These are phyloP conservation scores for Teunomyces atbi DNA, from an alignment of 805 yeast species.

Conservation along the genomic window DNA sequence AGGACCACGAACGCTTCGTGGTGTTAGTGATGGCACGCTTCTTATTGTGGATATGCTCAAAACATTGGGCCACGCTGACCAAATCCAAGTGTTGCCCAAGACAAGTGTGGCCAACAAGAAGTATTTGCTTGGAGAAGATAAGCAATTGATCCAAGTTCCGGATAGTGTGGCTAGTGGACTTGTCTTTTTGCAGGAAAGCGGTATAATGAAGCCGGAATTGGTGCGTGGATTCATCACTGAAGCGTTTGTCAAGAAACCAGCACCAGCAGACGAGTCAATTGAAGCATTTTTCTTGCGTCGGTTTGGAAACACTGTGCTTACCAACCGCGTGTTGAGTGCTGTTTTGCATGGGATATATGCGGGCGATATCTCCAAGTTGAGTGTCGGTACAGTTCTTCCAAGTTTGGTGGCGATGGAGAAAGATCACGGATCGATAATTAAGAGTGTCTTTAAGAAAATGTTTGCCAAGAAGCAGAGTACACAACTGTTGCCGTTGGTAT, in stretches of 20 bases:
- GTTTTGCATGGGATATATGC: constrained; percentile 88
- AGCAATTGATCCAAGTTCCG: constrained; percentile 56
- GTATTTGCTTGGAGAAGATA: constrained; percentile 52
- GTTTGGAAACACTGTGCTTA: constrained; percentile 54
- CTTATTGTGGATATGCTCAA: constrained; percentile 60
- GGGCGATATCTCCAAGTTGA: constrained; percentile 59
- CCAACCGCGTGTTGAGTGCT: constrained; percentile 70
- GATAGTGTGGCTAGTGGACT: constrained; percentile 30
- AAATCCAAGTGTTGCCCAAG: constrained; percentile 58
- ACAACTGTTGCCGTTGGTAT: constrained; percentile 5
- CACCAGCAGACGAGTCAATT: constrained; percentile 65
- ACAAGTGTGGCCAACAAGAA: constrained; percentile 67
- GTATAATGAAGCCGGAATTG: constrained; percentile 43
- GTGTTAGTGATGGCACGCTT: constrained; percentile 75
- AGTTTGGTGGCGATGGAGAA: constrained; percentile 56
- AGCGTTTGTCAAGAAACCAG: constrained; percentile 37
- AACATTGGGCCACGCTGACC: constrained; percentile 46
- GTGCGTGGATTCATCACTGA: constrained; percentile 49
- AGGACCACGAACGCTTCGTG: constrained; percentile 90
- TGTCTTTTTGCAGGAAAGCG: constrained; percentile 36
- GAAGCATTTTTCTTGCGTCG: constrained; percentile 65
- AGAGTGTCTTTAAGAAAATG: constrained; percentile 40
- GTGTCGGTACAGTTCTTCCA: constrained; percentile 62
- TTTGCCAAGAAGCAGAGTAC: constrained; percentile 8
- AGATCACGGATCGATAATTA: constrained; percentile 56